These are phyloP conservation scores for Solanum ossicruentum DNA, from an alignment of 257 asterid species.

Conservation along the genomic window DNA sequence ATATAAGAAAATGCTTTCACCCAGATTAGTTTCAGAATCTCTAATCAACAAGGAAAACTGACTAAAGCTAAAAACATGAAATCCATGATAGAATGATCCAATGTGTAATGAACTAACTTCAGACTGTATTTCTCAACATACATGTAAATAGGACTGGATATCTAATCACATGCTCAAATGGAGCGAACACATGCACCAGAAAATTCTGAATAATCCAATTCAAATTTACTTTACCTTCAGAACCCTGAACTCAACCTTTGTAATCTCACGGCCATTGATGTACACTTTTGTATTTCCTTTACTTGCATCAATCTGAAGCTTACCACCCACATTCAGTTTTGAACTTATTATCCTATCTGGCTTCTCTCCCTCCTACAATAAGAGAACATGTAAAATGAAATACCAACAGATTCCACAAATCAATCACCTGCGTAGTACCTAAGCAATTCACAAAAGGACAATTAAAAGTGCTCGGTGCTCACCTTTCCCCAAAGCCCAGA, in stretches of 20 bases:
- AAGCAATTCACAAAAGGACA: neutral
- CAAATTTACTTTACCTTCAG: constrained; percentile 35
- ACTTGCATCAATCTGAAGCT: constrained; percentile 51
- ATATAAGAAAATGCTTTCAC: neutral
- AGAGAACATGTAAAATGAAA: neutral
- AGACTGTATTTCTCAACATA: neutral
- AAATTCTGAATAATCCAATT: neutral
- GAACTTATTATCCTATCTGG: constrained; percentile 45
- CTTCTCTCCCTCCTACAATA: constrained; percentile 56
- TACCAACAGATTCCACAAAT: neutral
- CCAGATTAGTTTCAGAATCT: neutral
- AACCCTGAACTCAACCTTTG: constrained; percentile 51
- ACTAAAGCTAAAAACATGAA: neutral
- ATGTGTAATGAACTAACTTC: neutral
- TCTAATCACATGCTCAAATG: neutral
- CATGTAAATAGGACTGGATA: neutral
- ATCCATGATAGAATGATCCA: neutral
- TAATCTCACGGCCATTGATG: constrained; percentile 66
- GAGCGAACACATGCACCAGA: neutral
- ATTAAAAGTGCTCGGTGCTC: constrained; percentile 15
- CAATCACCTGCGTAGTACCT: neutral
- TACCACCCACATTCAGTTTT: constrained; percentile 47
- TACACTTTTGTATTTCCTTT: constrained; percentile 46
- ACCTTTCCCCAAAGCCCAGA: constrained; percentile 89
- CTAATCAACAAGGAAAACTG: neutral